Evolutionary conservation across 139 green algal genomes (phyloP).

Genomic region (Yamagishiella unicocca): DNA sequence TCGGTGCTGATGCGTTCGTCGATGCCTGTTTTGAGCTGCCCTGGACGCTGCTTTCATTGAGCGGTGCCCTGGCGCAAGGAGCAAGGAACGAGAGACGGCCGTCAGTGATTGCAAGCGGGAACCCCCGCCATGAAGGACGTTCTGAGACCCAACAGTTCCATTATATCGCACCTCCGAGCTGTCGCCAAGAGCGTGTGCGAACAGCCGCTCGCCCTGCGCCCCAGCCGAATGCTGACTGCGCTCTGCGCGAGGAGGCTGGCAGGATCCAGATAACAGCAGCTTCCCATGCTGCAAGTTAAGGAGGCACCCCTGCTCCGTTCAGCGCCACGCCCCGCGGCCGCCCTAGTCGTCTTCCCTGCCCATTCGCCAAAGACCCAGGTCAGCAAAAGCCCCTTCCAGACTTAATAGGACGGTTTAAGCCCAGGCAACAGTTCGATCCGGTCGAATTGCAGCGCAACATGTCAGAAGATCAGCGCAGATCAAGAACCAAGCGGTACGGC

Average conservation of each 20-base stretch:
- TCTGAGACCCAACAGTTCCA: neutral
- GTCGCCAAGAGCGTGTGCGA: slow-evolving; percentile 23
- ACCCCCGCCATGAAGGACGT: neutral
- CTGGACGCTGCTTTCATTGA: slow-evolving; percentile 32
- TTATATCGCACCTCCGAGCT: neutral
- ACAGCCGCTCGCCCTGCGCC: slow-evolving; percentile 18
- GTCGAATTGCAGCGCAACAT: no score
- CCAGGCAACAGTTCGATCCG: no score
- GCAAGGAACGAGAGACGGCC: neutral
- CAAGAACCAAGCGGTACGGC: neutral
- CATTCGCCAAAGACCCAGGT: no score
- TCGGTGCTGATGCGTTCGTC: neutral
- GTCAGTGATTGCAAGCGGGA: neutral
- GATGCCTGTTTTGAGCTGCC: slow-evolving; percentile 4
- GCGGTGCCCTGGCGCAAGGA: slow-evolving; percentile 5
- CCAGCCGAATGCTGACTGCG: slow-evolving; percentile 1
- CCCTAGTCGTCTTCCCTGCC: slow-evolving; percentile 9
- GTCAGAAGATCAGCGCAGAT: neutral
- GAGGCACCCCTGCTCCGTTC: neutral
- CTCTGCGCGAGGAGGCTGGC: slow-evolving; percentile 37
- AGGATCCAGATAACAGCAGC: slow-evolving; percentile 20
- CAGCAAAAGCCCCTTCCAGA: no score
- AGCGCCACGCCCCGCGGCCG: neutral
- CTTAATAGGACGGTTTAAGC: no score
- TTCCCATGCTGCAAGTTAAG: slow-evolving; percentile 28